Base-by-base conservation (phyloP, 306 rosid genomes). In the Inga oerstediana region DNA sequence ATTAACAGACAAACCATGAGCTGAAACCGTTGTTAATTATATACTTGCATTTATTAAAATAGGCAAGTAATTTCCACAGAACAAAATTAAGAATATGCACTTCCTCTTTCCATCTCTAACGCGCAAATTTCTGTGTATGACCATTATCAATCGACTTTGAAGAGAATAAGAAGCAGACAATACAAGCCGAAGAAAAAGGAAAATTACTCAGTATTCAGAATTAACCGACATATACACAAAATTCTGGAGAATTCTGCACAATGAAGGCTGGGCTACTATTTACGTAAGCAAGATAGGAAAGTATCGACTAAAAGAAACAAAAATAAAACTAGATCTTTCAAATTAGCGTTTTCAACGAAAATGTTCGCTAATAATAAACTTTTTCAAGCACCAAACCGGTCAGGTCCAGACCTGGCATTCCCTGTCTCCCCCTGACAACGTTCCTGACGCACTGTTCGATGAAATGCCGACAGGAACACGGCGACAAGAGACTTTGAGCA, bases 371-470 rank as follows among this genome's bases (percentile, higher is more conserved):
- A 17, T 37, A 58, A 41, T 7, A 39, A 58, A 20, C 46, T 61
- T 22, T 34, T 34, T 12, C 5, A 39, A 43, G 46, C 76, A 6
- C 46, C 45, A 70, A 80, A 24, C 22, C 41, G 80, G 52, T 93
- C 88, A 92, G 32, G 87, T 82, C 79, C 89, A 81, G 48, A 96
- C 99, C 91, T 84, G 87, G 87, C 98, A 96, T 2, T 79, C 84
- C 74, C 79, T 84, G 2, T 86, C 27, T 27, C 82, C 93, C 1
- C 90, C 92, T 11, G 74, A 24, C 51, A 96, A 59, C 35, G 65
- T 86, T 12, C 95, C 97, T 12, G 94, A 85, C 15, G 78, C 51
- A 3, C 79, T 34, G 39, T 88, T 90, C 13, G 89, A 52, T 11
- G 91, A 78, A 20, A 96, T 15, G 16, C 80, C 80, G 0, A 94